These are phyloP conservation scores for Penicillium psychrofluorescens DNA, from an alignment of 495 filamentous ascomycete species.

Conservation along the genomic window DNA sequence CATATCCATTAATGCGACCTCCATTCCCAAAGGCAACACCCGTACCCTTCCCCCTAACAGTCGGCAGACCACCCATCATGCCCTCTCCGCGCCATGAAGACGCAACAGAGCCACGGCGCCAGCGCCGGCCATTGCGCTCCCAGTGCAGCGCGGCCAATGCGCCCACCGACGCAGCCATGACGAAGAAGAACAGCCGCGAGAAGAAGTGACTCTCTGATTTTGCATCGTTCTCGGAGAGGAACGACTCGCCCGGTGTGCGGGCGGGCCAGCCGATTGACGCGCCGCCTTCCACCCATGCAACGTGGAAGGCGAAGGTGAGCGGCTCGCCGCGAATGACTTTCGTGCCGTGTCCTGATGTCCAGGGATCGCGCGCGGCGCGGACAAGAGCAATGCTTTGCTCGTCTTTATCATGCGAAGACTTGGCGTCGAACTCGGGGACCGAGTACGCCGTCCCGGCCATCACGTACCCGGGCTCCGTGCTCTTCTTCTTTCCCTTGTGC, in stretches of 20 bases:
- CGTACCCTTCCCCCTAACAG: constrained; percentile 18
- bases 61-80: constrained; percentile 30
- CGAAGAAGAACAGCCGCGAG: constrained; percentile 33
- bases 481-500: constrained; percentile 12
- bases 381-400: constrained; percentile 27
- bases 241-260: constrained; percentile 22
- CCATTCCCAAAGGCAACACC: constrained; percentile 39
- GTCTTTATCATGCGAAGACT: constrained; percentile 15
- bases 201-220: constrained; percentile 17
- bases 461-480: constrained; percentile 53
- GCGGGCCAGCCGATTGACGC: constrained; percentile 36
- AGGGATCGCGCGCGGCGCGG: constrained; percentile 35
- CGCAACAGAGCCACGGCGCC: constrained; percentile 13
- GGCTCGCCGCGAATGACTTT: constrained; percentile 83
- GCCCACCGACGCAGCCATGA: constrained; percentile 37
- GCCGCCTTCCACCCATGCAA: constrained; percentile 80
- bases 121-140: constrained; percentile 33
- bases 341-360: constrained; percentile 39
- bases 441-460: constrained; percentile 85
- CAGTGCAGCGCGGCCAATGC: constrained; percentile 38
- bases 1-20: constrained; percentile 44
- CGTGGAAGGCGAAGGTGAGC: constrained; percentile 69
- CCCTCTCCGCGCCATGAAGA: constrained; percentile 31
- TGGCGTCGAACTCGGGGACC: constrained; percentile 57
- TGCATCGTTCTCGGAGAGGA: constrained; percentile 27